Evolutionary conservation across 305 asterid genomes (phyloP), one percentile per base, ranked within the genome.

Genomic region (Fraxinus platypoda): DNA sequence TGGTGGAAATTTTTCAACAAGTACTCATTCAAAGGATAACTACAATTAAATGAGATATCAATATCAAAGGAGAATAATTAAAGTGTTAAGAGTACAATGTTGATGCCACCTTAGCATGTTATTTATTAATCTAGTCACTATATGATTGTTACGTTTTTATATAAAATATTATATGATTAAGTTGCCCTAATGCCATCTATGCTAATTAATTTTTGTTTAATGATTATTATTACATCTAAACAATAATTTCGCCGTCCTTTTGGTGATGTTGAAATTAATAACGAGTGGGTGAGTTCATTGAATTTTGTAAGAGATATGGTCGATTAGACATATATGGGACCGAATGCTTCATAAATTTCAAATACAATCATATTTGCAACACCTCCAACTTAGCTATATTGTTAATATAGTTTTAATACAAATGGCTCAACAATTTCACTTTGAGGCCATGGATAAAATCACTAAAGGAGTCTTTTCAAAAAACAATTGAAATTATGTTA

Each of bases 31-130:
- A 57, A 52, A 49, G 3, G 38, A 72, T 73, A 80, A 80, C 38
- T 31, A 70, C 17, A 31, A 43, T 73, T 49, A n/a, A 71, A 49
- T 2, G 31, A 54, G 73, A n/a, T 71, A 31, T 73, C 83, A 80
- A 73, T 72, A 19, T 74, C 64, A 73, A 80, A 31, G 12, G n/a
- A 52, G 79, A 81, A 81, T 71, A 49, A 33, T n/a, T 6, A 9
- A 28, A 52, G 72, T 68, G 2, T 28, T n/a, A n/a, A 79, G 74
- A 11, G 19, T 71, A 30, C 11, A 13, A 30, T 6, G 64, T 74
- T 28, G 33, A 54, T 37, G 82, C 82, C 84, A 83, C 85, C 87
- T 78, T 59, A 80, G 71, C 57, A 13, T 76, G 74, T 68, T 52
- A 57, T 54, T 79, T 72, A 79, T 30, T 81, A 79, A 82, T 76